Evolutionary conservation across 495 filamentous ascomycete species (phyloP).

Genomic region (Penicillium odoratum): DNA sequence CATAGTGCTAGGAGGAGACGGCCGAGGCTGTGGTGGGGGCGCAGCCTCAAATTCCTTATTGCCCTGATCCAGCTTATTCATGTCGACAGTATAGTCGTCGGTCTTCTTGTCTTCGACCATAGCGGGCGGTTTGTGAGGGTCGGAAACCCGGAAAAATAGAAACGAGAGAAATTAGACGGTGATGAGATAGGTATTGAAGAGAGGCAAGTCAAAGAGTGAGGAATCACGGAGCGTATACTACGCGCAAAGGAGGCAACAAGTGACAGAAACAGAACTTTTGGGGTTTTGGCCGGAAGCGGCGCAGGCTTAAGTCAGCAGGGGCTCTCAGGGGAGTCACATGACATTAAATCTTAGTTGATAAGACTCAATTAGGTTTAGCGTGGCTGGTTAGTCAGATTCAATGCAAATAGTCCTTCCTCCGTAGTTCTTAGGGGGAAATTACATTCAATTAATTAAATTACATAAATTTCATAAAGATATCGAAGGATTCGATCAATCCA

Average conservation of each 20-base stretch:
- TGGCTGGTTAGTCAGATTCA: neutral
- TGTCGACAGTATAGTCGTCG: conserved; percentile 75
- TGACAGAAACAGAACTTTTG: conserved; percentile 22
- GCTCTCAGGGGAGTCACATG: conserved; percentile 18
- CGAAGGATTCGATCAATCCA: no score
- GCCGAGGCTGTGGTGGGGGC: conserved; percentile 41
- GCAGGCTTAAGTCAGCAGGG: conserved; percentile 17
- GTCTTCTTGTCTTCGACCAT: conserved; percentile 85
- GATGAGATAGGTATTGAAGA: neutral
- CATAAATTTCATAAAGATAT: no score
- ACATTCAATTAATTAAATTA: neutral
- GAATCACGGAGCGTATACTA: conserved; percentile 17
- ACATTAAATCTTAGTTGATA: neutral
- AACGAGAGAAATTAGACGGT: conserved; percentile 6
- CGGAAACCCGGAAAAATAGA: conserved; percentile 2
- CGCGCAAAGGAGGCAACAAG: conserved; percentile 15
- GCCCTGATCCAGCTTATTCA: conserved; percentile 65
- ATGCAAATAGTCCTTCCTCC: no score
- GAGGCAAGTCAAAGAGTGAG: conserved; percentile 8
- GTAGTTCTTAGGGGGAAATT: neutral
- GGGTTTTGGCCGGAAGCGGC: conserved; percentile 22
- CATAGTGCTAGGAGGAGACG: conserved; percentile 34
- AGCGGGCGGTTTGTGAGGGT: conserved; percentile 17
- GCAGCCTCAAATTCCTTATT: conserved; percentile 52
- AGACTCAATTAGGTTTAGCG: neutral